Percentiles rank a stretch among this genome's conserved stretches.
These are phyloP conservation scores for Entomophthora muscae DNA, from an alignment of 371 early-diverging fungal genomes.

Conservation along the genomic window DNA sequence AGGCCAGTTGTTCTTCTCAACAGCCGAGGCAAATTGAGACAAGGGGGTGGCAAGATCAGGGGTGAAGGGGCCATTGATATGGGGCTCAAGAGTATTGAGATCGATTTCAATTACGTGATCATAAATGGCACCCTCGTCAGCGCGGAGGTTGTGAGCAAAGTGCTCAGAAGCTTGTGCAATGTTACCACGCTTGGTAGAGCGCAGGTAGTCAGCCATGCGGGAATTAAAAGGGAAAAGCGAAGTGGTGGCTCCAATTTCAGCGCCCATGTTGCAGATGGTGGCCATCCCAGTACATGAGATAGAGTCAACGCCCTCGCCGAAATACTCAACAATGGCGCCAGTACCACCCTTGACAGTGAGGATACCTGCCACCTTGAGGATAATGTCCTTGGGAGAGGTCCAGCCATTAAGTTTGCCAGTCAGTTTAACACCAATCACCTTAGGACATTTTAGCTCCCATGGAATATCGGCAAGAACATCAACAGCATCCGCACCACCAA, in stretches of 20 bases:
- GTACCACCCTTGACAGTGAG: conserved; percentile 84
- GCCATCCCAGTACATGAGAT: conserved; percentile 88
- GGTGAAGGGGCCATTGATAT: conserved; percentile 92
- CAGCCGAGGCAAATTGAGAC: conserved; percentile 64
- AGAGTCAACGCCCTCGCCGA: conserved; percentile 68
- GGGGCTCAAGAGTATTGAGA: conserved; percentile 69
- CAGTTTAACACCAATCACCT: conserved; percentile 83
- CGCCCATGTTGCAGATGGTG: conserved; percentile 92
- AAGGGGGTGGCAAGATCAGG: conserved; percentile 85
- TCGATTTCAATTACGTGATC: conserved; percentile 87
- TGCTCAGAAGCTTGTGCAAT: conserved; percentile 52
- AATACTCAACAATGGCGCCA: conserved; percentile 82
- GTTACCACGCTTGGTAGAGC: conserved; percentile 56
- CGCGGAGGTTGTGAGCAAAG: conserved; percentile 55
- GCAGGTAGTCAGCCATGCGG: conserved; percentile 70
- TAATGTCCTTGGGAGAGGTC: conserved; percentile 86
- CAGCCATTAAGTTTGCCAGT: conserved; percentile 76
- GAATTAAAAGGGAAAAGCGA: conserved; percentile 83
- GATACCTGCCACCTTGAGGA: conserved; percentile 67
- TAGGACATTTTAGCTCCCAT: conserved; percentile 86
- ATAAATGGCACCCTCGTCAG: conserved; percentile 73
- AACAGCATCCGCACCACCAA: conserved; percentile 90
- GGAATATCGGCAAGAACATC: conserved; percentile 88
- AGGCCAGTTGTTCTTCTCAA: conserved; percentile 65
- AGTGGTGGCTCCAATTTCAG: conserved; percentile 93